phyloP scores from a whole-genome alignment of 768 basidiomycete species.

The Tremella fuciformis region DNA sequence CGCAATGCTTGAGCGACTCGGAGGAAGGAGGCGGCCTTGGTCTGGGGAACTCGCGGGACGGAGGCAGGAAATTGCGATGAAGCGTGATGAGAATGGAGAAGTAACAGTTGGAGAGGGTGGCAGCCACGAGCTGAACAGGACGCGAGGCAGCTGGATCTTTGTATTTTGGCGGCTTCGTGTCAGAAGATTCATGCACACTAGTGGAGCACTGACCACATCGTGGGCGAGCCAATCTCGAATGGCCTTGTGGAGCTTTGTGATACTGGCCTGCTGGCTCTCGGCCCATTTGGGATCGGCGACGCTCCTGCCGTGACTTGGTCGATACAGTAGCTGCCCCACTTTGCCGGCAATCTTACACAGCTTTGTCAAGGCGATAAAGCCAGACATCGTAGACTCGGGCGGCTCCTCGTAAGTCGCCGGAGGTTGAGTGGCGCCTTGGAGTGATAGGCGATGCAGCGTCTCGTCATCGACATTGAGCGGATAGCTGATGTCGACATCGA shows the following conservation, averaged over 20 bases:
- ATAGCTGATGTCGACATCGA: constrained; percentile 83
- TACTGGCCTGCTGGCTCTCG: constrained; percentile 69
- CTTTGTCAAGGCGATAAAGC: constrained; percentile 68
- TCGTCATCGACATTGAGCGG: constrained; percentile 81
- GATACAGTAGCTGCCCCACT: constrained; percentile 54
- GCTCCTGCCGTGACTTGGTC: constrained; percentile 54
- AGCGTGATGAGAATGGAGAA: constrained; percentile 43
- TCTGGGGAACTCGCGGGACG: constrained; percentile 35
- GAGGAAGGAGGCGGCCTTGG: constrained; percentile 41
- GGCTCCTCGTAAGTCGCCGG: constrained; percentile 40
- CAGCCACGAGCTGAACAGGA: constrained; percentile 38
- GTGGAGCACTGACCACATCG: constrained; percentile 33
- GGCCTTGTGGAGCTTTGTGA: constrained; percentile 72
- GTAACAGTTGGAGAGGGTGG: constrained; percentile 41
- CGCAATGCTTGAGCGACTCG: constrained; percentile 37
- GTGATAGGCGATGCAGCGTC: constrained; percentile 63
- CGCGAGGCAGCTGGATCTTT: constrained; percentile 37
- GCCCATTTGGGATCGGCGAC: constrained; percentile 69
- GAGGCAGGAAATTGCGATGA: constrained; percentile 45
- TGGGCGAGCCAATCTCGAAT: constrained; percentile 80
- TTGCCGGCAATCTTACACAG: constrained; percentile 75
- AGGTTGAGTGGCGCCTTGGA: constrained; percentile 55
- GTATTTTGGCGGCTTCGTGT: constrained; percentile 38
- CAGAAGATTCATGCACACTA: not conserved
- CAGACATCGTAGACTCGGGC: constrained; percentile 68